Conservation (phyloP, 2,329 filamentous ascomycete genomes). For the Orbilia oligospora region DNA sequence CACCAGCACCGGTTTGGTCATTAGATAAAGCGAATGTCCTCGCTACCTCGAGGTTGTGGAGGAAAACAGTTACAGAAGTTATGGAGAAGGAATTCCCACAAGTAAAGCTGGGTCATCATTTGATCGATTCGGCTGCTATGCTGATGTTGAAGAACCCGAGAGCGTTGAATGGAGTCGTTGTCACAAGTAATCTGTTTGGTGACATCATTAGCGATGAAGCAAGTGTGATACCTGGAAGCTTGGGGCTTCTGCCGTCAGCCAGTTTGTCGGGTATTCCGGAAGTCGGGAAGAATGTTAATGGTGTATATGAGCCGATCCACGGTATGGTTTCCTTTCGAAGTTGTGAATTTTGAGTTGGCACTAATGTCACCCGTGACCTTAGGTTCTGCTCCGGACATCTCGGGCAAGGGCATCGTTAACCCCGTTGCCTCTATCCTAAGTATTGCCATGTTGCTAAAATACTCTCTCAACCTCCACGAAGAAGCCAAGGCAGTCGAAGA, state of each 20-base stretch:
- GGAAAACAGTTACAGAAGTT: conserved; percentile 85
- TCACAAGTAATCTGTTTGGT: conserved; percentile 94
- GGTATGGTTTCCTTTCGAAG: conserved; percentile 71
- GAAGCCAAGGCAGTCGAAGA: conserved; percentile 85
- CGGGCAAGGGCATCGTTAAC: conserved; percentile 86
- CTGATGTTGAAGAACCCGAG: conserved; percentile 95
- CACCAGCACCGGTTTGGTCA: conserved; percentile 83
- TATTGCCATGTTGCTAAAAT: conserved; percentile 94
- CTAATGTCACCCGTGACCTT: conserved; percentile 20
- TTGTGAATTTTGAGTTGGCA: not conserved
- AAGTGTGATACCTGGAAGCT: conserved; percentile 89
- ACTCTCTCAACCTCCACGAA: conserved; percentile 84
- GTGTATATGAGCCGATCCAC: conserved; percentile 98
- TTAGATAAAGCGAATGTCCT: conserved; percentile 98
- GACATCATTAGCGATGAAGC: conserved; percentile 98
- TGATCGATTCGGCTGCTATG: conserved; percentile 98
- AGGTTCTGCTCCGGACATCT: conserved; percentile 85
- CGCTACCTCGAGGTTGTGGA: conserved; percentile 89
- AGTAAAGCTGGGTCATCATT: conserved; percentile 85
- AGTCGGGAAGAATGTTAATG: conserved; percentile 86
- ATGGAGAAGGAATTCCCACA: conserved; percentile 92
- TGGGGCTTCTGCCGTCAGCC: conserved; percentile 89
- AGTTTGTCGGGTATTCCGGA: conserved; percentile 89
- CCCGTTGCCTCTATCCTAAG: conserved; percentile 92
- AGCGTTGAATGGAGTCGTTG: conserved; percentile 87